A percentile compares a stretch with the other conserved stretches of the same genome.
phyloP scores from a whole-genome alignment of 2,329 filamentous ascomycete genomes.

The Coniochaeta sp. region DNA sequence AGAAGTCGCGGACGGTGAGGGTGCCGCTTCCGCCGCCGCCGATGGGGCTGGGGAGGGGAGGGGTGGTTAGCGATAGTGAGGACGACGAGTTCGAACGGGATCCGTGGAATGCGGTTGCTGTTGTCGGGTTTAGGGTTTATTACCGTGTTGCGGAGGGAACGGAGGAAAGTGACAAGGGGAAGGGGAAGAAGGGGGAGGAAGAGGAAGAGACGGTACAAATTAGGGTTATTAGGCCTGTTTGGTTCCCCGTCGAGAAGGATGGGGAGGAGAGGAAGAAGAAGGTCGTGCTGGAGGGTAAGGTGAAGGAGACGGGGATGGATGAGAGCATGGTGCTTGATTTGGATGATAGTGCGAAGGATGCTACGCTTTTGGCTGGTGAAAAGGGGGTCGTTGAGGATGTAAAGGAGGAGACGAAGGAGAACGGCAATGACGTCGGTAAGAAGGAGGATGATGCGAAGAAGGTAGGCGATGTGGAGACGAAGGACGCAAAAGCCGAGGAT shows the following conservation, averaged over 20 bases:
- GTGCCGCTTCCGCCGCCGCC: slow-evolving; percentile 5
- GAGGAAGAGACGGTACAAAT: slow-evolving; percentile 1
- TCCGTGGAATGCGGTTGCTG: slow-evolving; percentile 35
- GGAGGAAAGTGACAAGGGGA: too few species aligned
- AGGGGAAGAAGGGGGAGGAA: slow-evolving; percentile 7
- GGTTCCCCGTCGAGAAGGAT: slow-evolving; percentile 2
- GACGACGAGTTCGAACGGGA: slow-evolving; percentile 21
- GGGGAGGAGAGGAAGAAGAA: slow-evolving; percentile 8
- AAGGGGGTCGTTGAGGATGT: slow-evolving; percentile 3
- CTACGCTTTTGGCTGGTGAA: slow-evolving; percentile 7
- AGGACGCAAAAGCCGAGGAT: neutral
- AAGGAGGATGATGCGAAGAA: slow-evolving; percentile 1
- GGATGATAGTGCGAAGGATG: slow-evolving; percentile 25
- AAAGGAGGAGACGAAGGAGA: slow-evolving; percentile 2
- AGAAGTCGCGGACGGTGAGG: slow-evolving; percentile 5
- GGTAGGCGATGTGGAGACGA: neutral
- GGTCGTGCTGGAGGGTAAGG: neutral
- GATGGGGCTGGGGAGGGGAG: slow-evolving; percentile 15
- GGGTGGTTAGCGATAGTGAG: slow-evolving; percentile 16
- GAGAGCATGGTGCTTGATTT: slow-evolving; percentile 20
- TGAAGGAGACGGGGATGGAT: slow-evolving; percentile 9
- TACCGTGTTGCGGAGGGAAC: slow-evolving; percentile 21
- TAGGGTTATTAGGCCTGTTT: neutral
- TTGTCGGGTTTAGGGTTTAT: slow-evolving; percentile 31
- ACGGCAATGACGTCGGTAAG: slow-evolving; percentile 4